Base-by-base conservation (phyloP, 148 eudicot species). In the Fagopyrum homotropicum region DNA sequence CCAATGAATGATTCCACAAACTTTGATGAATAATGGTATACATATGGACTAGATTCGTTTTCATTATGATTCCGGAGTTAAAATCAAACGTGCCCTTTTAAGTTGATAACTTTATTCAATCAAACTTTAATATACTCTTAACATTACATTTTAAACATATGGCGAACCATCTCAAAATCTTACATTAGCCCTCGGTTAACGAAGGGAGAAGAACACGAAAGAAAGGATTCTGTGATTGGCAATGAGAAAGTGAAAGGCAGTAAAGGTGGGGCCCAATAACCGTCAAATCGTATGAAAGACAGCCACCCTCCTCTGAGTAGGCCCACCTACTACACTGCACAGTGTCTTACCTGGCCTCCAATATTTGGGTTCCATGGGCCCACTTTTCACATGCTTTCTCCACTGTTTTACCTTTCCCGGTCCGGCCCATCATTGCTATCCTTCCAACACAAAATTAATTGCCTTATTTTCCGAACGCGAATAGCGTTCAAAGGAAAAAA, bases 301-400 rank as follows among this genome's bases (percentile, higher is more conserved):
- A 60, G 75, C 79, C 85, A 83, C 85, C 85, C 77, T 80, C 79
- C 73, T 61, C 82, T 69, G 29, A 77, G 80, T 79, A 30, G 77
- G 78, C 74, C 78, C 40, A 9, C 0, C 4, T 16, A 9, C 40
- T 60, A 14, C 19, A 26, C 1, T 1, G 30, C 64, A 22, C 35
- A 22, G 40, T 8, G 35, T 60, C 40, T 9, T 8, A 26, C 9
- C 66, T 60, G 66, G 66, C 66, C 66, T 22, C 66, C 66, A 19
- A 60, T 60, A 60, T 60, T 26, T 5, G 70, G 77, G 73, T 69
- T 77, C 29, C 26, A 17, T 60, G 85, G 72, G 9, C 85, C 85
- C 80, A 77, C 75, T 11, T 70, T 75, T 59, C 85, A 83, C 85
- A 75, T 83, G 85, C 54, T 52, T 60, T 26, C 75, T 16, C 56